Evolutionary conservation across 306 rosid species (phyloP).

Genomic region (Hippophae tibetana): DNA sequence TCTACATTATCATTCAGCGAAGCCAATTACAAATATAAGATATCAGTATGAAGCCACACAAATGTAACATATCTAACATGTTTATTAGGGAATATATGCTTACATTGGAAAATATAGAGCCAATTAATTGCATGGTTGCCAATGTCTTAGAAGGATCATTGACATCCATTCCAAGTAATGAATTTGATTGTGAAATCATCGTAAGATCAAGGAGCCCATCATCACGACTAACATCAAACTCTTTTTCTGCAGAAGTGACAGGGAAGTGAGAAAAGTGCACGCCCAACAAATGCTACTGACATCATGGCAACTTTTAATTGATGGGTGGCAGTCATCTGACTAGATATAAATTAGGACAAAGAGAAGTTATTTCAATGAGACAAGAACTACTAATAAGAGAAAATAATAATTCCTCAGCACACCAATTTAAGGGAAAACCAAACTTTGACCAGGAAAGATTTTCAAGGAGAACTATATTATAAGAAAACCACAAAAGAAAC

Average conservation of each 20-base stretch:
- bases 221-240: constrained; percentile 45
- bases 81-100: constrained; percentile 24
- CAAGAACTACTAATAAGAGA: constrained; percentile 11
- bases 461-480: not conserved
- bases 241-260: constrained; percentile 44
- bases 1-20: constrained; percentile 64
- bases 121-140: constrained; percentile 97
- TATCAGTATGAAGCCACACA: not conserved
- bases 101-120: constrained; percentile 91
- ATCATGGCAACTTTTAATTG: constrained; percentile 93
- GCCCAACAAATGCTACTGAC: constrained; percentile 96
- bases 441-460: not conserved
- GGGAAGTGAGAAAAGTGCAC: constrained; percentile 67
- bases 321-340: constrained; percentile 99
- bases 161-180: constrained; percentile 98
- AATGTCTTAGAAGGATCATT: constrained; percentile 98
- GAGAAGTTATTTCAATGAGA: constrained; percentile 27
- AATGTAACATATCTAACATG: not conserved
- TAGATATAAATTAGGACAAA: constrained; percentile 39
- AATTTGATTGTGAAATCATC: constrained; percentile 88
- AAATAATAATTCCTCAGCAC: constrained; percentile 2
- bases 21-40: constrained; percentile 61
- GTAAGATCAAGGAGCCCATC: constrained; percentile 60
- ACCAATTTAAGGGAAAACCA: not conserved
- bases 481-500: constrained; percentile 7